Percentiles rank a stretch among this genome's conserved stretches.
Evolutionary conservation across 1,139 yeast genomes (phyloP).

Genomic region (Yamadazyma songkhlaensis): DNA sequence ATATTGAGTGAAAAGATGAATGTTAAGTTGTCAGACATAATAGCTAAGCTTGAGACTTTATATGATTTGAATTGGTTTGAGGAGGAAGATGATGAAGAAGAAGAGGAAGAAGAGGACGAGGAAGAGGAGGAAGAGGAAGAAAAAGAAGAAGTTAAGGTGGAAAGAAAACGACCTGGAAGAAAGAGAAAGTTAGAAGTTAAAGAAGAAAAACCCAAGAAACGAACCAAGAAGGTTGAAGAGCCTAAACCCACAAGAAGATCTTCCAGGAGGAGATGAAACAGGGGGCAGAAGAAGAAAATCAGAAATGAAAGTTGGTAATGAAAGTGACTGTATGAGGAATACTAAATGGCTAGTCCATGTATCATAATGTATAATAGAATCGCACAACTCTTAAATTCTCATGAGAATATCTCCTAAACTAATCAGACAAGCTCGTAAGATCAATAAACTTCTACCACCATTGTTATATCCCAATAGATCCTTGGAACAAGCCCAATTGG

Average conservation of each 20-base stretch:
- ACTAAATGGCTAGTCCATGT: no score
- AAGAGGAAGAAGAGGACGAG: constrained; percentile 15
- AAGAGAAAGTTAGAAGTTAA: constrained; percentile 2
- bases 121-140: constrained; percentile 10
- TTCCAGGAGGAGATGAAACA: constrained; percentile 1
- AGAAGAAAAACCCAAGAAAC: background rate
- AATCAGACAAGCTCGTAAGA: constrained; percentile 24
- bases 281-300: no score
- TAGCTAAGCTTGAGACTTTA: constrained; percentile 52
- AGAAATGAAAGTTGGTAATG: no score
- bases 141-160: constrained; percentile 3
- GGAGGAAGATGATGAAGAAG: constrained; percentile 46
- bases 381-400: no score
- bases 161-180: constrained; percentile 4
- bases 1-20: constrained; percentile 49
- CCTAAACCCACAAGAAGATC: constrained; percentile 3
- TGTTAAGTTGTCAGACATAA: constrained; percentile 45
- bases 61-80: constrained; percentile 60
- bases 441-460: constrained; percentile 26
- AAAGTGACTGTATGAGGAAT: no score
- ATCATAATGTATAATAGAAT: no score
- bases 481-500: constrained; percentile 32
- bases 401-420: constrained; percentile 26
- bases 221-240: background rate
- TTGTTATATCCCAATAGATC: constrained; percentile 29